Percentiles rank a stretch among this genome's conserved stretches.
Conservation (phyloP, 148 eudicot genomes). For the Vaccinium myrtillus region DNA sequence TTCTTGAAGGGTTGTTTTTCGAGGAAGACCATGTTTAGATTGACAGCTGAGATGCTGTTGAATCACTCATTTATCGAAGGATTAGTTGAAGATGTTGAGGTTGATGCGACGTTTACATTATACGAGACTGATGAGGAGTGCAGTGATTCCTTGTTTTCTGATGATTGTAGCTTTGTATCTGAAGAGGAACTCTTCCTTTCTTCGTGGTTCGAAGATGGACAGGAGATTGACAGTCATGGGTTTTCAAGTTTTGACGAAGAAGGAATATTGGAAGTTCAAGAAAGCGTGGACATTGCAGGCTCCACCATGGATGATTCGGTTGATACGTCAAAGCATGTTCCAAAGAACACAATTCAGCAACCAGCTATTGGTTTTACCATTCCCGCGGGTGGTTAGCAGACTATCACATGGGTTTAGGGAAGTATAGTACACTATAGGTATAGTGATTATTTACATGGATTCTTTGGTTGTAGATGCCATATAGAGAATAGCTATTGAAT, state of each 20-base stretch:
- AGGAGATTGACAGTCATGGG: constrained; percentile 12
- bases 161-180: constrained; percentile 16
- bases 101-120: background rate
- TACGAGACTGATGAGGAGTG: constrained; percentile 33
- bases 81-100: background rate
- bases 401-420: background rate
- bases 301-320: constrained; percentile 11
- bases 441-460: constrained; percentile 8
- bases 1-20: constrained; percentile 46
- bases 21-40: constrained; percentile 31
- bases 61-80: constrained; percentile 36
- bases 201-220: constrained; percentile 19
- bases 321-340: constrained; percentile 9
- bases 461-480: constrained; percentile 8
- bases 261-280: constrained; percentile 16
- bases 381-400: constrained; percentile 32
- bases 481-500: constrained; percentile 11
- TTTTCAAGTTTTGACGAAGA: constrained; percentile 21
- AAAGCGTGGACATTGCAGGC: constrained; percentile 1
- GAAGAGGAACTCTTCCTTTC: constrained; percentile 16
- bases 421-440: background rate
- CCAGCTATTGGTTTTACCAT: constrained; percentile 24
- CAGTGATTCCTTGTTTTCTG: constrained; percentile 19
- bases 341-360: constrained; percentile 15
- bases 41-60: constrained; percentile 45